Conservation (phyloP, 805 yeast genomes). For the Sugiyamaella chiloensis region DNA sequence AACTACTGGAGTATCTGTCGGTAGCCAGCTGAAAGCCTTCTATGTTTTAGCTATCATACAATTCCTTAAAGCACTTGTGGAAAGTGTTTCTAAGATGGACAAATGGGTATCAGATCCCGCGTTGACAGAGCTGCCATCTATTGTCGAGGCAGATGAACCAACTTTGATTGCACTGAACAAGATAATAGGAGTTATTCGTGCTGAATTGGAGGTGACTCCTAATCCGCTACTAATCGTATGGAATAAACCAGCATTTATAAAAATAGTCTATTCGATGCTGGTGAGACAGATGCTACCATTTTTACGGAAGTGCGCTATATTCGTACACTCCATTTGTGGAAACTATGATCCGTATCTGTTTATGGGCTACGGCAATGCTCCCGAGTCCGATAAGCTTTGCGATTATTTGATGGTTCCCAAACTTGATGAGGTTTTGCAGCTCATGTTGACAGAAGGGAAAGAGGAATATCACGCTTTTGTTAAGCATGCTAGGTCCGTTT, state of each 20-base stretch:
- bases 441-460: neutral
- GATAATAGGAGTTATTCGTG: slow-evolving; percentile 13
- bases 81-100: neutral
- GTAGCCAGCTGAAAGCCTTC: slow-evolving; percentile 2
- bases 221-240: slow-evolving; percentile 13
- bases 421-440: slow-evolving; percentile 28
- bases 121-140: slow-evolving; percentile 34
- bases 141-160: slow-evolving; percentile 16
- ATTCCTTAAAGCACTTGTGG: neutral
- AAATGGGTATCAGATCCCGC: slow-evolving; percentile 18
- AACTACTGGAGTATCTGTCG: neutral
- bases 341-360: slow-evolving; percentile 33
- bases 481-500: neutral
- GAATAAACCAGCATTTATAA: slow-evolving; percentile 23
- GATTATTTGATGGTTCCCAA: slow-evolving; percentile 44
- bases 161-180: slow-evolving; percentile 14
- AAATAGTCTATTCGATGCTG: slow-evolving; percentile 49
- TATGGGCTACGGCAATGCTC: slow-evolving; percentile 27
- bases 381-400: slow-evolving; percentile 57
- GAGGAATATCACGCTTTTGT: neutral
- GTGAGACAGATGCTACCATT: slow-evolving; percentile 61
- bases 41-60: slow-evolving; percentile 5
- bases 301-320: slow-evolving; percentile 58
- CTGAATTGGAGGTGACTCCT: slow-evolving; percentile 15
- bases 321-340: slow-evolving; percentile 52